Evolutionary conservation across 139 green algal species (phyloP).

Genomic region (Closterium sp.): DNA sequence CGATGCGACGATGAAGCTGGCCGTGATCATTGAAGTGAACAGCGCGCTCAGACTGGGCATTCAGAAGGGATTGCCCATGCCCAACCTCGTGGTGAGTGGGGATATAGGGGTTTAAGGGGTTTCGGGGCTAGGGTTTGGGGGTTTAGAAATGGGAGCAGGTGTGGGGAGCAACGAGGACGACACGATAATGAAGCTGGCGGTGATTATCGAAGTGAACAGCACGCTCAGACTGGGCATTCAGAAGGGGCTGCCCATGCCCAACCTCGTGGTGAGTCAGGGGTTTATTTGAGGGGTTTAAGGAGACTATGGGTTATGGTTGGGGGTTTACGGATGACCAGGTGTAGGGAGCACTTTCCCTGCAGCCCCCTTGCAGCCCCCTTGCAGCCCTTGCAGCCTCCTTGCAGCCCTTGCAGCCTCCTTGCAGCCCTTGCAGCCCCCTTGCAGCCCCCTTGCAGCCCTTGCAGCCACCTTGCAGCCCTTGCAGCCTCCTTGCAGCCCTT

Average conservation of each 20-base stretch:
- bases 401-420: too few relatives aligned
- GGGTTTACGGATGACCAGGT: too few relatives aligned
- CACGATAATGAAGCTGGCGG: conserved; percentile 94
- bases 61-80: conserved; percentile 72
- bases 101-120: not conserved
- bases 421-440: too few relatives aligned
- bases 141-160: not conserved
- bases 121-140: not conserved
- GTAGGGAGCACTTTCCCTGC: too few relatives aligned
- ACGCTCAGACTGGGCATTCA: conserved; percentile 75
- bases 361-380: too few relatives aligned
- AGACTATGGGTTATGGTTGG: too few relatives aligned
- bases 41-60: conserved; percentile 75
- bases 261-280: conserved; percentile 63
- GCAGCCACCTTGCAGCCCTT: too few relatives aligned
- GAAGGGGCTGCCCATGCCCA: conserved; percentile 70
- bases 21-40: conserved; percentile 84
- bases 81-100: conserved; percentile 67
- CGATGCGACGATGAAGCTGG: conserved; percentile 97
- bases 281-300: too few relatives aligned
- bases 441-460: too few relatives aligned
- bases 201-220: conserved; percentile 84
- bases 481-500: too few relatives aligned
- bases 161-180: conserved; percentile 91
- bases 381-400: too few relatives aligned